A percentile compares a stretch with the other conserved stretches of the same genome.
Conservation (phyloP, 2,329 filamentous ascomycete species). For the Botrytis fragariae region DNA sequence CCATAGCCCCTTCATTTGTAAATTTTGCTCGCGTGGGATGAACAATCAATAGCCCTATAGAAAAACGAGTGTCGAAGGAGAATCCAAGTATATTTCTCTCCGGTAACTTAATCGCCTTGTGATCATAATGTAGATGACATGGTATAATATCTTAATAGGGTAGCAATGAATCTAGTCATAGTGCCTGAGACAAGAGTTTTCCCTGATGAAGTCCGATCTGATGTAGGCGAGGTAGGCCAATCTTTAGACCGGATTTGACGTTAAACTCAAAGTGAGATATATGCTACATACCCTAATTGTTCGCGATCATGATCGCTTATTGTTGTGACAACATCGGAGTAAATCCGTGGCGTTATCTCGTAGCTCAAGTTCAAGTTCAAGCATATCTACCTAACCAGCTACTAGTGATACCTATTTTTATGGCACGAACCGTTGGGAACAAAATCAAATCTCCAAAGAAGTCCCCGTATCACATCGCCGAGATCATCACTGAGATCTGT, state of each 20-base stretch:
- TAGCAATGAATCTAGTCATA: not conserved
- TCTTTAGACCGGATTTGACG: not conserved
- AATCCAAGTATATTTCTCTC: not conserved
- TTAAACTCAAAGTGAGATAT: not conserved
- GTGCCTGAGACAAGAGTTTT: not conserved
- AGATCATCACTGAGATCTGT: slow-evolving; percentile 15
- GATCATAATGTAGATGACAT: not conserved
- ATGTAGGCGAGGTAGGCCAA: not conserved
- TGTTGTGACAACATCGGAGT: not conserved
- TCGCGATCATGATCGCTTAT: not conserved
- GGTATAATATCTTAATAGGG: not conserved
- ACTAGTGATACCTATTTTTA: not conserved
- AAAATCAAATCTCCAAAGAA: slow-evolving; percentile 3
- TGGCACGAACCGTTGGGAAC: not conserved
- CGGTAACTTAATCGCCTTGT: no score
- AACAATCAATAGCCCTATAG: not conserved
- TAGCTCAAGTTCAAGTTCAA: not conserved
- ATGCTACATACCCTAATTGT: not conserved
- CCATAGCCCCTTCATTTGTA: not conserved
- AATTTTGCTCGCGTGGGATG: not conserved
- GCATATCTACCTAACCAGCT: slow-evolving; percentile 8
- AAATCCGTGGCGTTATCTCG: not conserved
- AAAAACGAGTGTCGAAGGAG: not conserved
- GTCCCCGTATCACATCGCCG: slow-evolving; percentile 7
- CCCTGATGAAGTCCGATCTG: not conserved